Evolutionary conservation across 2,329 filamentous ascomycete species (phyloP).

Genomic region (Clarireedia hainanense): DNA sequence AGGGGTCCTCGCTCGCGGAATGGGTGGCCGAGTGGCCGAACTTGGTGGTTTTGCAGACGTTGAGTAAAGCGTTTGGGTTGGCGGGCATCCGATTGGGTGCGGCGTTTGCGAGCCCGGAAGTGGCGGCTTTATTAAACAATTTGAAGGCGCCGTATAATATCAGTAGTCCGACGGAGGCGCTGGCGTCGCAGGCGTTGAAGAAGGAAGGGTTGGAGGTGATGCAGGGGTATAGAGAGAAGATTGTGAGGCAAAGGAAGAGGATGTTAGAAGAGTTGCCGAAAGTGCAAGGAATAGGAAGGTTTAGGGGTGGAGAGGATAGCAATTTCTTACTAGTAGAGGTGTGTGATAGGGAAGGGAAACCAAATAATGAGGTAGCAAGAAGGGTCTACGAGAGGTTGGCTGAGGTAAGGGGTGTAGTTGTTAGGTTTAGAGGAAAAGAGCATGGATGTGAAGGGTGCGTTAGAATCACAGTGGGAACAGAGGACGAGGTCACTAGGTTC

Average conservation of each 20-base stretch:
- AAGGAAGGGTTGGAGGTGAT: constrained; percentile 63
- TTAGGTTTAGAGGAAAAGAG: constrained; percentile 90
- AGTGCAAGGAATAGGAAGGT: constrained; percentile 70
- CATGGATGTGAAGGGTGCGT: constrained; percentile 81
- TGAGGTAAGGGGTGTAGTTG: constrained; percentile 81
- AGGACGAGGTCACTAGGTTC: constrained; percentile 75
- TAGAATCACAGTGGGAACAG: constrained; percentile 86
- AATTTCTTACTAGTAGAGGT: constrained; percentile 94
- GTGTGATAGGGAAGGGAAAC: constrained; percentile 60
- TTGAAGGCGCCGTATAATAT: constrained; percentile 97
- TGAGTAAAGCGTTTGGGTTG: constrained; percentile 96
- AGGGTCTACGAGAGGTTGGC: constrained; percentile 79
- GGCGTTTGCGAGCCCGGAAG: constrained; percentile 67
- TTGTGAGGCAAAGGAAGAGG: constrained; percentile 70
- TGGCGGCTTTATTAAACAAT: constrained; percentile 77
- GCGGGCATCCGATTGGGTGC: constrained; percentile 87
- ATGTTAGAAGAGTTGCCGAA: constrained; percentile 64
- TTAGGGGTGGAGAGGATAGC: constrained; percentile 70
- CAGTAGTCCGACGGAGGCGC: constrained; percentile 73
- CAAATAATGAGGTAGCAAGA: constrained; percentile 71
- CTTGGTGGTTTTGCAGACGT: constrained; percentile 93
- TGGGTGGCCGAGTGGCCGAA: constrained; percentile 93
- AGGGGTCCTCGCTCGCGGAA: constrained; percentile 74
- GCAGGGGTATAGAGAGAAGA: constrained; percentile 58
- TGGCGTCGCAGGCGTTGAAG: constrained; percentile 68